Conservation (phyloP, 805 yeast genomes). For the Candida corydali region DNA sequence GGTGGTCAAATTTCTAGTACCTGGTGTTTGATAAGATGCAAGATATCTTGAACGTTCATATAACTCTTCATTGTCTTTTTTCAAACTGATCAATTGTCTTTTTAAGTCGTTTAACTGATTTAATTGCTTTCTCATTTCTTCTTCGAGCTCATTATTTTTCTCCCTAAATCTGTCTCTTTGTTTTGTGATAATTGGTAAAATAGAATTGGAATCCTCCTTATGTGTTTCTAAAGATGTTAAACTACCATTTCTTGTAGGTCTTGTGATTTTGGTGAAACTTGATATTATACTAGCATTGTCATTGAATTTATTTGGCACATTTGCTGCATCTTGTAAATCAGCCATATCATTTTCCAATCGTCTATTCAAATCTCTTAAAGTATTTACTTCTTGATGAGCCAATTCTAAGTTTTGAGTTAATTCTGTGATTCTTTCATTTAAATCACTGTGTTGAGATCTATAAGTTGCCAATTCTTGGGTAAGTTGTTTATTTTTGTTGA, state of each 20-base stretch:
- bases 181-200: conserved; percentile 84
- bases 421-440: conserved; percentile 34
- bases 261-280: conserved; percentile 32
- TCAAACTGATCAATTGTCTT: conserved; percentile 58
- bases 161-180: conserved; percentile 91
- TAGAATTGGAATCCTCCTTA: conserved; percentile 39
- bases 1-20: conserved; percentile 10
- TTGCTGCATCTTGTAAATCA: conserved; percentile 41
- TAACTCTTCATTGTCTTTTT: conserved; percentile 70
- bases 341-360: conserved; percentile 75
- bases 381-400: conserved; percentile 34
- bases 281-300: conserved; percentile 68
- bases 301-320: conserved; percentile 39
- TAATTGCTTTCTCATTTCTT: conserved; percentile 62
- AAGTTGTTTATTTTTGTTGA: conserved; percentile 68
- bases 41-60: conserved; percentile 74
- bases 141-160: conserved; percentile 80
- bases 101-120: conserved; percentile 55
- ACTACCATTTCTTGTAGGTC: conserved; percentile 22
- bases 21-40: conserved; percentile 39
- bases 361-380: conserved; percentile 44
- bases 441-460: conserved; percentile 54
- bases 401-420: conserved; percentile 35
- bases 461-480: conserved; percentile 64
- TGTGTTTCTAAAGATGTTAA: conserved; percentile 6